Evolutionary conservation across 441 rosid species (phyloP).

Genomic region (Adansonia rubrostipa): DNA sequence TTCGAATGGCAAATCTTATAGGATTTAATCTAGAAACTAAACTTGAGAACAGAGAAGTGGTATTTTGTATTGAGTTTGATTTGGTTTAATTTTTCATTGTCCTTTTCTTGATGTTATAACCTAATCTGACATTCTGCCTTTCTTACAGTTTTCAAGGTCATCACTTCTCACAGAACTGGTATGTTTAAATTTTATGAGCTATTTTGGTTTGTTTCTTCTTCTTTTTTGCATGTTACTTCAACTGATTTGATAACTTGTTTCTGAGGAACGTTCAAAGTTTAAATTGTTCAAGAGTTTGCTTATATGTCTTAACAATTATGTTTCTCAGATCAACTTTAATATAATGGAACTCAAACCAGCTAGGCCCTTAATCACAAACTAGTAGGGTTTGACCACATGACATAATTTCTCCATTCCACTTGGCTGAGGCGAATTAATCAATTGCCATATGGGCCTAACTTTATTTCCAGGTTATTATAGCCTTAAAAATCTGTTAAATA

Average conservation of each 20-base stretch:
- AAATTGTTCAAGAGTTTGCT: not conserved
- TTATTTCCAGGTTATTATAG: not conserved
- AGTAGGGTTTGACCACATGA: not conserved
- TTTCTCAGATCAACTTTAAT: not conserved
- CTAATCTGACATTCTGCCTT: slow-evolving; percentile 24
- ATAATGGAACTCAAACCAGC: not conserved
- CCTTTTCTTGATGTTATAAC: slow-evolving; percentile 14
- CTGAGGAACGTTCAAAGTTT: not conserved
- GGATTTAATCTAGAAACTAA: slow-evolving; percentile 89
- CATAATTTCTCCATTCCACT: not conserved
- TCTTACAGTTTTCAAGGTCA: slow-evolving; percentile 87
- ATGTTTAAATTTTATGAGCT: slow-evolving; percentile 33
- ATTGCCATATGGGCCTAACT: not conserved
- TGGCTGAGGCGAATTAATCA: not conserved
- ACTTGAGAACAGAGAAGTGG: slow-evolving; percentile 91
- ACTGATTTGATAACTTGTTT: not conserved
- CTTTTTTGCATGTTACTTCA: slow-evolving; percentile 58
- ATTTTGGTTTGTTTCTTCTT: slow-evolving; percentile 45
- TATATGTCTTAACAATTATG: not conserved
- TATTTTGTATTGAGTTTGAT: slow-evolving; percentile 34
- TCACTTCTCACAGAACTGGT: slow-evolving; percentile 91
- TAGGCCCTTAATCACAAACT: not conserved
- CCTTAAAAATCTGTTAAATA: not conserved
- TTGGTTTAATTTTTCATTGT: not conserved
- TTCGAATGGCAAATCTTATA: slow-evolving; percentile 93